Conservation (phyloP, 768 basidiomycete species). For the Daedaleopsis sinensis region DNA sequence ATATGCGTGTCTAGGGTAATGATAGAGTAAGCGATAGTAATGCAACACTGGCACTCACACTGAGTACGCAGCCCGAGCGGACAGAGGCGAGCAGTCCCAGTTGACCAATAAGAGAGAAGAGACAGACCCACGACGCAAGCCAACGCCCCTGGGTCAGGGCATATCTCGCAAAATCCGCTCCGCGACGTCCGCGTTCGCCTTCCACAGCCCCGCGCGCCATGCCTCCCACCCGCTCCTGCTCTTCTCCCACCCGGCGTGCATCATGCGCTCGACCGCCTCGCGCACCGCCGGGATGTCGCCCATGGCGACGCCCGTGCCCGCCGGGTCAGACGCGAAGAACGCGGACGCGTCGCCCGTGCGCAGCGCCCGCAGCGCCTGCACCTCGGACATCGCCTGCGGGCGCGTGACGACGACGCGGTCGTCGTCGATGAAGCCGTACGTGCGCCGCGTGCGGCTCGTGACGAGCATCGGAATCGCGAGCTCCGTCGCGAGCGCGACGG, state of each 20-base stretch:
- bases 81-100: no score
- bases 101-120: no score
- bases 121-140: no score
- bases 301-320: conserved; percentile 17
- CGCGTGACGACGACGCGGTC: conserved; percentile 40
- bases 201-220: conserved; percentile 38
- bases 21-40: not conserved
- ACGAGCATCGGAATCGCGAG: conserved; percentile 43
- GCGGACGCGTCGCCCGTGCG: conserved; percentile 35
- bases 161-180: conserved; percentile 35
- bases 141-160: no score
- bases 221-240: conserved; percentile 27
- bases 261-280: conserved; percentile 32
- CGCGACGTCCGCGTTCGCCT: conserved; percentile 34
- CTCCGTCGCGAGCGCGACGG: conserved; percentile 42
- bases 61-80: not conserved
- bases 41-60: conserved; percentile 4
- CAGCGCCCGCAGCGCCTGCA: conserved; percentile 41
- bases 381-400: conserved; percentile 43
- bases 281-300: conserved; percentile 22
- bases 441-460: conserved; percentile 40
- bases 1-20: not conserved
- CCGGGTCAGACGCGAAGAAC: conserved; percentile 24
- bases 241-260: conserved; percentile 36
- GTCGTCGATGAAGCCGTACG: conserved; percentile 44